Evolutionary conservation across 192 early-diverging fungal genomes (phyloP), one percentile per base, ranked within the genome.

Genomic region (Lobosporangium transversale): DNA sequence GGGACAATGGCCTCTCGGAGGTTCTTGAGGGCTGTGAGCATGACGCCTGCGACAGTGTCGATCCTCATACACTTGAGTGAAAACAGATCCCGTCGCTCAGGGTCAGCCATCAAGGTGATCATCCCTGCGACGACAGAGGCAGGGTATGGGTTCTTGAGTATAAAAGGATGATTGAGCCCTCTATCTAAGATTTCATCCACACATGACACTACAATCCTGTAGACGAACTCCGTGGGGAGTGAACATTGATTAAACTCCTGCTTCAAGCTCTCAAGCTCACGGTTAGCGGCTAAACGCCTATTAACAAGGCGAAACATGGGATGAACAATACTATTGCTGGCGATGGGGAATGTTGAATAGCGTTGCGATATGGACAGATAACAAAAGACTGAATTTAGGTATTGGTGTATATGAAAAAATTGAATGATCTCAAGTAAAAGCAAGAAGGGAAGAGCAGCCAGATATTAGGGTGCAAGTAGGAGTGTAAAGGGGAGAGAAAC

Each of bases 171-270:
- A 14, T 76, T 67, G 53, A 76, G 71, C 26, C 71, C 71, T 12
- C 71, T 58, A 32, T 60, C 58, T 64, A 76, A 66, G 50, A 76
- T 76, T 45, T 76, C 71, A 29, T 76, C 71, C 0, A 76, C 71
- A 49, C 71, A 76, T 18, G 53, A 42, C 1, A 76, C 71, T 1
- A 76, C 64, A 21, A 66, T 76, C 42, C 71, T 24, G 45, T 76
- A 66, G 23, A 76, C 71, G 53, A 76, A 76, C 35, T 76, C 71
- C 44, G 66, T 67, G 17, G 71, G 71, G 17, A 76, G 64, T 17
- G 71, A 76, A 49, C 71, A 76, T 57, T 76, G 71, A 21, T 76
- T 76, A 58, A 76, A 76, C 26, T 76, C 63, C 27, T 67, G 64
- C 45, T 66, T 76, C 29, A 76, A 35, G 29, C 52, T 55, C 33